phyloP scores from a whole-genome alignment of 345 rosid species.

The Diplotaxis tenuifolia region DNA sequence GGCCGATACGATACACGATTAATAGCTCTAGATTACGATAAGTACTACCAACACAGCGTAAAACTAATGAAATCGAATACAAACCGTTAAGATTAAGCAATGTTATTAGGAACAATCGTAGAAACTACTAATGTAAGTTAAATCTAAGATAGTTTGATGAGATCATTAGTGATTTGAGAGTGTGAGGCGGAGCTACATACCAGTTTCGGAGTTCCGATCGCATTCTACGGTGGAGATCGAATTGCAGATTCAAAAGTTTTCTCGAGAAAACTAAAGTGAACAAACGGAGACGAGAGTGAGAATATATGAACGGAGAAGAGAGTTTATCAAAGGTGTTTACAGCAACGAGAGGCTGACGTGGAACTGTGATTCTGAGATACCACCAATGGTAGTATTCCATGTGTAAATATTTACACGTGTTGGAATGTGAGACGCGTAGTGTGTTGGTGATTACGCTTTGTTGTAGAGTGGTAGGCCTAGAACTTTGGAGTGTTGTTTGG shows the following conservation, averaged over 20 bases:
- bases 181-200: background rate
- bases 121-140: background rate
- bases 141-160: background rate
- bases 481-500: slow-evolving; percentile 25
- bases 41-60: background rate
- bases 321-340: background rate
- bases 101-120: slow-evolving; percentile 3
- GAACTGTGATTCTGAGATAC: background rate
- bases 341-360: slow-evolving; percentile 8
- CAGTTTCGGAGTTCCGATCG: slow-evolving; percentile 38
- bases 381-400: slow-evolving; percentile 23
- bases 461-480: slow-evolving; percentile 10
- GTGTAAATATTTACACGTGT: slow-evolving; percentile 24
- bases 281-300: slow-evolving; percentile 2
- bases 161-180: background rate
- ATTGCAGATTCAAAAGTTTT: slow-evolving; percentile 22
- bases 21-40: slow-evolving; percentile 3
- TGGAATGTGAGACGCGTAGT: slow-evolving; percentile 18
- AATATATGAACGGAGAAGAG: slow-evolving; percentile 16
- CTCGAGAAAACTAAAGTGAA: slow-evolving; percentile 14
- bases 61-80: background rate
- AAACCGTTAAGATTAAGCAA: slow-evolving; percentile 9
- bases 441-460: slow-evolving; percentile 34
- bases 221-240: slow-evolving; percentile 29
- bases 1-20: slow-evolving; percentile 8